Evolutionary conservation across 2,329 filamentous ascomycete species (phyloP), one percentile per base, ranked within the genome.

Genomic region (Colletotrichum kahawae): DNA sequence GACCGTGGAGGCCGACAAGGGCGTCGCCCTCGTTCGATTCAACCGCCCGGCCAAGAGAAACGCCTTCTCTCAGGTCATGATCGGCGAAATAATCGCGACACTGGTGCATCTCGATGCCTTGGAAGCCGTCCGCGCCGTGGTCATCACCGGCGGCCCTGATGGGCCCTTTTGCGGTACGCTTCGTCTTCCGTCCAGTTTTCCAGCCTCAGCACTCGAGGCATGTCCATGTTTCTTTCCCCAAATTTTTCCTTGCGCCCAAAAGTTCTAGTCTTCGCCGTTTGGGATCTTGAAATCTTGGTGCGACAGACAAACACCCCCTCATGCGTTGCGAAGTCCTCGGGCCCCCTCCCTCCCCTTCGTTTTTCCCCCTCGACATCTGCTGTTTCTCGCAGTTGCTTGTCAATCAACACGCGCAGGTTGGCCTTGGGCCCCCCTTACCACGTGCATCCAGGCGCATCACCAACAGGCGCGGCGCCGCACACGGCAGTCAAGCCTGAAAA

Each of bases 21-120:
- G 68, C 34, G 71, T 72, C 33, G 75, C 75, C 31, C 43, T 77
- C 27, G 56, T 77, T 29, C 74, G 67, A 12, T 76, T 77, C 48
- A 51, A 90, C 81, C 86, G 90, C 4, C 90, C 89, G 3, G 84
- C 85, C 60, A 91, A 92, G 80, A 85, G 89, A 70, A 92, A 92
- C 84, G 90, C 91, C 12, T 87, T 92, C 72, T 91, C 89, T 3
- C 83, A 86, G 70, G 80, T 81, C 62, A 87, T 91, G 82, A 88
- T 90, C 77, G 78, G 80, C 71, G 84, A 90, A 62, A 81, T 90
- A 6, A 79, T 86, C 18, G 76, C 65, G 12, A 78, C 74, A 43
- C 63, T 77, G 33, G 31, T 29, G 34, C 70, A 76, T 13, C 74
- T 77, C 62, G 74, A 77, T 34, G 67, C 74, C 56, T 29, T 67